phyloP scores from a whole-genome alignment of 306 rosid species.

The Cicer arietinum region DNA sequence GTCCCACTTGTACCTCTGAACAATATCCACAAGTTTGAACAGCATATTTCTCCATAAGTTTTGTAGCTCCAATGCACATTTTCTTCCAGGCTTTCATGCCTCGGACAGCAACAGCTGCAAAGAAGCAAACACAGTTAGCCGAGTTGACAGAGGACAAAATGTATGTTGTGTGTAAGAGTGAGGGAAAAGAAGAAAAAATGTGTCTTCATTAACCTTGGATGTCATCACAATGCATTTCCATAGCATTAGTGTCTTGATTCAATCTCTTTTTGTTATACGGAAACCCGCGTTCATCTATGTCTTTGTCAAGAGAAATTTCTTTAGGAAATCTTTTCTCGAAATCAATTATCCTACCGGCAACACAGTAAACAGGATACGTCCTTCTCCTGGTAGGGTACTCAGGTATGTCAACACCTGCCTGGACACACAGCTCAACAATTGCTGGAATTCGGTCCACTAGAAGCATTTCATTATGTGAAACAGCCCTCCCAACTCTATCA shows the following conservation, averaged over 20 bases:
- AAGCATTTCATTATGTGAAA: constrained; percentile 68
- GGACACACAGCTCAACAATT: constrained; percentile 67
- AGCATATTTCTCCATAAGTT: constrained; percentile 62
- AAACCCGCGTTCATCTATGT: constrained; percentile 59
- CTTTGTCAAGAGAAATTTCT: constrained; percentile 50
- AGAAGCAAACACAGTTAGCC: constrained; percentile 37
- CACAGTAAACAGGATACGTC: constrained; percentile 62
- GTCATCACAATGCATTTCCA: constrained; percentile 48
- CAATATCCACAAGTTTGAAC: constrained; percentile 82
- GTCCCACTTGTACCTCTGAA: constrained; percentile 80
- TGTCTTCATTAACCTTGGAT: constrained; percentile 55
- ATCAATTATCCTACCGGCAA: constrained; percentile 70
- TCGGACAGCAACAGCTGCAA: constrained; percentile 56
- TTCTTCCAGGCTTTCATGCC: constrained; percentile 77
- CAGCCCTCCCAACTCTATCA: constrained; percentile 70
- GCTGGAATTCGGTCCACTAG: constrained; percentile 71
- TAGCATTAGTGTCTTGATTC: constrained; percentile 34
- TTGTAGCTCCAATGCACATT: constrained; percentile 59
- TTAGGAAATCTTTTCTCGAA: constrained; percentile 61
- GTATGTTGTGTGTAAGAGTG: background rate
- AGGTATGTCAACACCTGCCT: constrained; percentile 70
- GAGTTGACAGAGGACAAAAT: constrained; percentile 16
- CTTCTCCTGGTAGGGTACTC: constrained; percentile 72
- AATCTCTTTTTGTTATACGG: constrained; percentile 51
- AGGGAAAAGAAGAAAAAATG: constrained; percentile 5